Conservation (phyloP, 306 rosid genomes). For the Sicyos baderoa region DNA sequence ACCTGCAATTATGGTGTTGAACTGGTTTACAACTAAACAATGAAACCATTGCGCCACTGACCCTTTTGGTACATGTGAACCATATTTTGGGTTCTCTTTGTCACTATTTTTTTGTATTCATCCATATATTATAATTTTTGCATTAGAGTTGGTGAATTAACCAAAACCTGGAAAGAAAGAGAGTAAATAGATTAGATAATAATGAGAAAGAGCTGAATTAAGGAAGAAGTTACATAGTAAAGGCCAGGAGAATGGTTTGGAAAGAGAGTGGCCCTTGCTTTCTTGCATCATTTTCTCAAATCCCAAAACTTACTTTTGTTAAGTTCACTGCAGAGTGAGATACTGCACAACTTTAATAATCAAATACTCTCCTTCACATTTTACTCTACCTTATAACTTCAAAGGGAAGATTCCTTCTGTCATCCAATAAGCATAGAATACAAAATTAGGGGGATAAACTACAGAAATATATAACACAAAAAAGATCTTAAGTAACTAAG, state of each 20-base stretch:
- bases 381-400: conserved; percentile 12
- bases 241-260: conserved; percentile 28
- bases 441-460: conserved; percentile 11
- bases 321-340: conserved; percentile 17
- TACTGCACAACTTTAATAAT: conserved; percentile 9
- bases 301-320: conserved; percentile 27
- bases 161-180: conserved; percentile 26
- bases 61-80: conserved; percentile 19
- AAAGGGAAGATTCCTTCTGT: conserved; percentile 8
- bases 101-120: conserved; percentile 1
- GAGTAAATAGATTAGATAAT: conserved; percentile 13
- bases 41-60: too few species aligned
- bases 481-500: too few species aligned
- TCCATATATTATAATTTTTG: background rate
- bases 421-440: conserved; percentile 17
- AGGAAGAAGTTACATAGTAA: conserved; percentile 32
- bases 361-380: background rate
- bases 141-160: conserved; percentile 19
- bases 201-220: conserved; percentile 36
- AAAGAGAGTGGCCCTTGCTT: conserved; percentile 29
- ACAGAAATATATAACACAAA: background rate
- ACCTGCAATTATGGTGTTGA: too few species aligned
- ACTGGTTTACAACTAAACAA: too few species aligned
- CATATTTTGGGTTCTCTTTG: conserved; percentile 11
- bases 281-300: conserved; percentile 35